These are phyloP conservation scores for Fomitopsis palustris DNA, from an alignment of 1,284 basidiomycete genomes.

Conservation along the genomic window DNA sequence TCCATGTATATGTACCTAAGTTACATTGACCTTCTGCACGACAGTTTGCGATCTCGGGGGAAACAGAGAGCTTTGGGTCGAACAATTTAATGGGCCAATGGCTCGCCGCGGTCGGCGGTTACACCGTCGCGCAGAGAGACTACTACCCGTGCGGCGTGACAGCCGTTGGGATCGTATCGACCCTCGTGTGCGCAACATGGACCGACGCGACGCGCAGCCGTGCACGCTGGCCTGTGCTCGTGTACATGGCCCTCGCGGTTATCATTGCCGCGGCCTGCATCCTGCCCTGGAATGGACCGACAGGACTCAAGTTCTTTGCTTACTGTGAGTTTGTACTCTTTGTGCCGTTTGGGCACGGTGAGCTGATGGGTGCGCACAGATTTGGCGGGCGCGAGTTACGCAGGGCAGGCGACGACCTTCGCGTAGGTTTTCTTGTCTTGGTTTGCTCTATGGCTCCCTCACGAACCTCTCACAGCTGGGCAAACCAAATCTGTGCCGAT, in stretches of 20 bases:
- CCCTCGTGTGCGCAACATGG: conserved; percentile 58
- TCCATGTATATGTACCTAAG: neutral
- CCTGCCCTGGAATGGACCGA: conserved; percentile 53
- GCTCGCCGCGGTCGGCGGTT: conserved; percentile 60
- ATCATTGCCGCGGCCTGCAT: conserved; percentile 55
- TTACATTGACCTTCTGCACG: neutral
- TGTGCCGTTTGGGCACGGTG: neutral
- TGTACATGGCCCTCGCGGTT: conserved; percentile 56
- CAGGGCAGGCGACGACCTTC: conserved; percentile 68
- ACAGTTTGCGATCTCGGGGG: conserved; percentile 62
- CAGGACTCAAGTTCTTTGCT: conserved; percentile 61
- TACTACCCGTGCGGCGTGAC: conserved; percentile 66
- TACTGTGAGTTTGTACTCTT: conserved; percentile 42
- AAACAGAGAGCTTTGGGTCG: conserved; percentile 68
- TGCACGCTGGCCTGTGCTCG: conserved; percentile 60
- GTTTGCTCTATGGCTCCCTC: neutral
- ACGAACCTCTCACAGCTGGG: conserved; percentile 42
- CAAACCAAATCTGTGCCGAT: conserved; percentile 67
- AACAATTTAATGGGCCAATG: conserved; percentile 79
- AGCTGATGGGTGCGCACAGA: conserved; percentile 30
- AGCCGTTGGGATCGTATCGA: conserved; percentile 61
- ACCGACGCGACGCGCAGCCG: conserved; percentile 48
- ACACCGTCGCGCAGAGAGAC: conserved; percentile 62
- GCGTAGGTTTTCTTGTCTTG: conserved; percentile 39
- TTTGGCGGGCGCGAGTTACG: conserved; percentile 59